Base-by-base conservation (phyloP, 2,329 filamentous ascomycete genomes). In the Fusarium sp. region DNA sequence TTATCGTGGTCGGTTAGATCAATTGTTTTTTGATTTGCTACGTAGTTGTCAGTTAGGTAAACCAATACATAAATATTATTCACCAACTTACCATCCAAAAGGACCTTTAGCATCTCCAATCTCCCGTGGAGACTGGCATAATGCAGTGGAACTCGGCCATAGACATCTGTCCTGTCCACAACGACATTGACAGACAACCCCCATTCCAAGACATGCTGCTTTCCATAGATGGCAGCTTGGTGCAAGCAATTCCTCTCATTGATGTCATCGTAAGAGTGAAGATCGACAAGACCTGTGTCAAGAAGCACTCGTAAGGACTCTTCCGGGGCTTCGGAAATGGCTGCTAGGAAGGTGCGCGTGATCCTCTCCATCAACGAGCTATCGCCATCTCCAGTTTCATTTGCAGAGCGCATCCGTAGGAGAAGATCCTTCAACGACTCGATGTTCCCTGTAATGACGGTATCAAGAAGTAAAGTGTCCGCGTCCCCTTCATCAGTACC, bases 201-300 rank as follows among this genome's bases (percentile, higher is more conserved):
- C 68, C 91, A 89, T 50, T 87, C 83, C 60, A 98, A 82, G 30
- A 97, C 92, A 71, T 92, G 90, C 11, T 87, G 81, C 73, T 94
- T 94, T 20, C 94, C 94, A 64, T 96, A 97, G 52, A 98, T 97
- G 1, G 94, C 91, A n/a, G 96, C 93, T 80, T 98, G 96, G 73
- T 99, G 96, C 46, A 99, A 84, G 75, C 94, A 97, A 74, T 97
- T 99, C 40, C 96, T 88, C 81, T 97, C 95, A 74, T 98, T 99
- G 78, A 99, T 98, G 74, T 97, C 94, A 76, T 99, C 96, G 73
- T 97, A 93, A 1, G 94, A 96, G 74, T 93, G 90, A n/a, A 97
- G 86, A 77, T 98, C 91, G 33, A 99, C 92, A 23, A 96, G 82
- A 1, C 88, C 88, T 4, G 94, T 97, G 48, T 92, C 89, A 25